Evolutionary conservation across 2,329 filamentous ascomycete genomes (phyloP), one percentile per base, ranked within the genome.

Genomic region (Saccharata proteae): DNA sequence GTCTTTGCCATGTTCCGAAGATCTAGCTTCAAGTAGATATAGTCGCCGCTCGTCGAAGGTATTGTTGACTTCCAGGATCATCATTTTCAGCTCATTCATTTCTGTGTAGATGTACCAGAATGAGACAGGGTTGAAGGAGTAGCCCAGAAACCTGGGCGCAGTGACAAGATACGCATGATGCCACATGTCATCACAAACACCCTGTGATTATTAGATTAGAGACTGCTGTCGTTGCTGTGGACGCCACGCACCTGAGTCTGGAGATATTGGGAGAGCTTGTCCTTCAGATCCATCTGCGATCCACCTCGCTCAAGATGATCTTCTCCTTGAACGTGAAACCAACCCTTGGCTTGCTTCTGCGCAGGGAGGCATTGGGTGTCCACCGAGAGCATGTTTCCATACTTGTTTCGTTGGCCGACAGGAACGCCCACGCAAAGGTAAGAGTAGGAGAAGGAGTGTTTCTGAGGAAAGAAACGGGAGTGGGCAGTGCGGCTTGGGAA

Each of bases 51-150:
- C 80, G 29, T 71, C 77, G 45, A 82, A 84, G 0, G 77, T 81
- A 43, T 84, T 84, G 52, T 81, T 82, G 26, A 84, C 76, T 49
- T 86, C 80, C 1, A 81, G 47, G 2, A 86, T 63, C 54, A 83
- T 73, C 34, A 73, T 74, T 15, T 62, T 66, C 10, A 85, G 59
- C 5, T 64, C 52, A 35, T 67, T 66, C 6, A 69, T 52, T 0
- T 54, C 41, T 9, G 73, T 67, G 48, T 86, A 85, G 3, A 86
- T 64, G 41, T 84, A 83, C 77, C 80, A 86, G 44, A 85, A 80
- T 0, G 78, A 84, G 3, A 80, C 75, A 0, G 78, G 78, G 43
- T 83, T 85, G 54, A 81, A 83, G 14, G 71, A 69, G 46, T 80
- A 80, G 3, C 76, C 74, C 5, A 81, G 49, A 38, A 83, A 77